phyloP scores from a whole-genome alignment of 179 eudicot species.

The Spergularia azorica region DNA sequence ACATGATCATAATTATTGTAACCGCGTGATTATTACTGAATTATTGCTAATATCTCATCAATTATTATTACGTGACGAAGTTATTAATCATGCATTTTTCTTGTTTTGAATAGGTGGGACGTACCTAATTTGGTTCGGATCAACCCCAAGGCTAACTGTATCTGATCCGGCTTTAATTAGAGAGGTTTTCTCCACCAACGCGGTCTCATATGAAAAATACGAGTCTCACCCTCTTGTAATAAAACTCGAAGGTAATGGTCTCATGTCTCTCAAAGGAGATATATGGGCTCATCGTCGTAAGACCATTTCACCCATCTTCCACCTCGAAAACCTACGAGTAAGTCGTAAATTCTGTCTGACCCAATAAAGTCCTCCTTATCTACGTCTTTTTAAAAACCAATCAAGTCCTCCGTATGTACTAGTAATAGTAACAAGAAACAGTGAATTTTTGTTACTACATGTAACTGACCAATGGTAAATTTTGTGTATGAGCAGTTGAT shows the following conservation, averaged over 20 bases:
- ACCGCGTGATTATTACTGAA: not conserved
- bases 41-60: not conserved
- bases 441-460: not conserved
- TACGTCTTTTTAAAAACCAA: no score
- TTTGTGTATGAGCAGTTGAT: slow-evolving; percentile 39
- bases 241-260: slow-evolving; percentile 82
- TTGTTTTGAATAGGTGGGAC: slow-evolving; percentile 49
- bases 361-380: no score
- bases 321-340: slow-evolving; percentile 86
- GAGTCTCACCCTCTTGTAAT: slow-evolving; percentile 66
- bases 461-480: not conserved
- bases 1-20: slow-evolving; percentile 2
- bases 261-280: slow-evolving; percentile 73
- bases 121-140: slow-evolving; percentile 91
- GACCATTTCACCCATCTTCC: slow-evolving; percentile 74
- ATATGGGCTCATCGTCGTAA: slow-evolving; percentile 93
- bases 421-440: no score
- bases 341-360: slow-evolving; percentile 1
- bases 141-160: slow-evolving; percentile 66
- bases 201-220: slow-evolving; percentile 74
- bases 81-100: not conserved
- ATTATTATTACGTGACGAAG: slow-evolving; percentile 13
- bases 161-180: slow-evolving; percentile 74
- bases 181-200: slow-evolving; percentile 60
- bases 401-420: no score